Base-by-base conservation (phyloP, 306 rosid species). In the Cicer pinnatifidum region DNA sequence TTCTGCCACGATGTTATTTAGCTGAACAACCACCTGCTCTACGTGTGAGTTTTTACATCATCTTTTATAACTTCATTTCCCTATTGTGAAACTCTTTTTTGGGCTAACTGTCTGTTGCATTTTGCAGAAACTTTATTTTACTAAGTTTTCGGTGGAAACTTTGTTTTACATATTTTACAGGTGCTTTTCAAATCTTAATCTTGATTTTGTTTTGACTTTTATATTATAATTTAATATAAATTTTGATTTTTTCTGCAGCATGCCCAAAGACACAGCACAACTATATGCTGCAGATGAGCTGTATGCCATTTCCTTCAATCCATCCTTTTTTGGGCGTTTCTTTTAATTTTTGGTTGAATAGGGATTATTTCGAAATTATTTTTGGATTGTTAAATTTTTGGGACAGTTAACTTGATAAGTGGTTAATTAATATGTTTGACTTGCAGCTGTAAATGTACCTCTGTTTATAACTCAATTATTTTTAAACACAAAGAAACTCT, bases 221-320 rank as follows among this genome's bases (percentile, higher is more conserved):
- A 3, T 51, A 46, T 56, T 45, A 9, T 81, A 52, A 61, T 51
- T 38, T 61, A 57, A 53, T 50, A 8, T 23, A 15, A 63, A 11
- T 35, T 1, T 38, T 78, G 12, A 6, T 57, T 8, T 46, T 38
- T 69, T 78, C 56, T 86, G 82, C 90, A 95, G 99, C 78, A 90
- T 95, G 97, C 99, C 99, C 28, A 91, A 87, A 78, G 99, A 95
- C 56, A 97, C 90, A 82, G 97, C 96, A n/a, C 99, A 95, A 77
- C 47, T 90, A 78, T 86, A 82, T 74, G 97, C 97, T 19, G 88
- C 97, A 23, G 81, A 87, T 77, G 99, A 95, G 79, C 97, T 91
- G 99, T 95, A 95, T 57, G 98, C 71, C 64, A 38, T 73, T 20
- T 59, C 43, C 79, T 73, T 65, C 46, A 47, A 38, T 79, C 59